Base-by-base conservation (phyloP, 2,329 filamentous ascomycete species). In the Lachnellula occidentalis region DNA sequence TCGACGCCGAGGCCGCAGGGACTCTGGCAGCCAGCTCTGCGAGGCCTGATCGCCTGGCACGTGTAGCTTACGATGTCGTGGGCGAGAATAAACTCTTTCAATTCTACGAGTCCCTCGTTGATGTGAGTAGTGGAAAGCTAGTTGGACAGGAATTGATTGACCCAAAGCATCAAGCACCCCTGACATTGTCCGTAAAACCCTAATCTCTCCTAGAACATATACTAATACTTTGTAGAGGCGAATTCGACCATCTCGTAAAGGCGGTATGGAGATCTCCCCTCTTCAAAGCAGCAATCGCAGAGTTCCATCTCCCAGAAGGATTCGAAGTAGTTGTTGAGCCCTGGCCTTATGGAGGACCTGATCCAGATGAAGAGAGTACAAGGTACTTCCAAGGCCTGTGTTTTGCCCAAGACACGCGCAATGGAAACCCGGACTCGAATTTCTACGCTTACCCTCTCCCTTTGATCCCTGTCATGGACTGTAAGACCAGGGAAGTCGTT, bases 61-160 rank as follows among this genome's bases (percentile, higher is more conserved):
- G 76, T 45, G 76, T 78, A 34, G 74, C 78, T 59, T 85, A 83
- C 69, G 79, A 79, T 67, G 73, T 82, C 48, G 76, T 82, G 57
- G 76, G 78, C 1, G 61, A 69, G n/a, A 75, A 80, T 48, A 76
- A 75, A 46, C 68, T 77, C 9, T 77, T 76, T 2, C 74, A 76
- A 51, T 84, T 80, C 60, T 72, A 78, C 45, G 80, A 83, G 61
- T 74, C 77, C 0, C 62, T 81, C 22, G 71, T 81, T 19, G 76
- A 80, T 61, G 61, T 81, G 17, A 70, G 70, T 11, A 60, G 67
- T 7, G 71, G 67, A 31, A 70, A 70, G 55, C 67, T 72, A 4
- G 67, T 78, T 1, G 69, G 69, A 6, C 73, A 78, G 53, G 70
- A 72, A n/a, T 60, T 76, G 3, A 71, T 80, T 19, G 75, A 73